Evolutionary conservation across 2,329 filamentous ascomycete species (phyloP).

Genomic region (Trematosphaeria pertusa): DNA sequence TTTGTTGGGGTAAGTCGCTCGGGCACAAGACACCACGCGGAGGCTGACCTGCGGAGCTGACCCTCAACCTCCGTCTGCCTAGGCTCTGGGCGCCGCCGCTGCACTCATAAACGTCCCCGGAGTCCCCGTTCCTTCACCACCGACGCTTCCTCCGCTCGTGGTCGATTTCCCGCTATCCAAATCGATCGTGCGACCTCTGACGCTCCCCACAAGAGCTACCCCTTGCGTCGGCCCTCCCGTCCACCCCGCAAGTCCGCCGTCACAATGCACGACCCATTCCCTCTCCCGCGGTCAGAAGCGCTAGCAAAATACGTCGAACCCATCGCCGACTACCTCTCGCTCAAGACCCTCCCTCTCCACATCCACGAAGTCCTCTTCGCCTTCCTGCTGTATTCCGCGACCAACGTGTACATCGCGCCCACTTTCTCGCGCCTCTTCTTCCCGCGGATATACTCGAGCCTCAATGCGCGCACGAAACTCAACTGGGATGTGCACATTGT

Average conservation of each 20-base stretch:
- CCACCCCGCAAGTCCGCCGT: constrained; percentile 10
- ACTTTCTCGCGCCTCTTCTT: constrained; percentile 68
- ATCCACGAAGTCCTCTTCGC: constrained; percentile 77
- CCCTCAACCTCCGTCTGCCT: constrained; percentile 12
- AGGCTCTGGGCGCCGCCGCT: no score
- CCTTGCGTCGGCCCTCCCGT: constrained; percentile 16
- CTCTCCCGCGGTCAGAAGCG: constrained; percentile 64
- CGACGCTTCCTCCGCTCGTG: no score
- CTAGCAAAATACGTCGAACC: constrained; percentile 66
- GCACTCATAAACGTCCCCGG: no score
- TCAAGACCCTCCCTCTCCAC: constrained; percentile 75
- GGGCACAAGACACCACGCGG: constrained; percentile 9
- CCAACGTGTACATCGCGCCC: constrained; percentile 73
- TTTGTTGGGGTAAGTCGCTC: background rate
- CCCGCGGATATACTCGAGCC: constrained; percentile 66
- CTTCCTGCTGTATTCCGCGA: constrained; percentile 71
- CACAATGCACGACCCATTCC: constrained; percentile 77
- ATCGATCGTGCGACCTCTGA: constrained; percentile 6
- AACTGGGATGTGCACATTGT: constrained; percentile 91
- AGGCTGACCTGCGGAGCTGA: constrained; percentile 13
- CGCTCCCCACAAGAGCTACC: constrained; percentile 1
- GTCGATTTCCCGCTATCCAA: constrained; percentile 4
- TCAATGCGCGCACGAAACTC: constrained; percentile 69
- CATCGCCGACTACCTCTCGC: constrained; percentile 65
- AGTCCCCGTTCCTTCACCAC: no score